A percentile compares a stretch with the other conserved stretches of the same genome.
phyloP scores from a whole-genome alignment of 2,329 filamentous ascomycete genomes.

The Pseudocercospora cruenta region DNA sequence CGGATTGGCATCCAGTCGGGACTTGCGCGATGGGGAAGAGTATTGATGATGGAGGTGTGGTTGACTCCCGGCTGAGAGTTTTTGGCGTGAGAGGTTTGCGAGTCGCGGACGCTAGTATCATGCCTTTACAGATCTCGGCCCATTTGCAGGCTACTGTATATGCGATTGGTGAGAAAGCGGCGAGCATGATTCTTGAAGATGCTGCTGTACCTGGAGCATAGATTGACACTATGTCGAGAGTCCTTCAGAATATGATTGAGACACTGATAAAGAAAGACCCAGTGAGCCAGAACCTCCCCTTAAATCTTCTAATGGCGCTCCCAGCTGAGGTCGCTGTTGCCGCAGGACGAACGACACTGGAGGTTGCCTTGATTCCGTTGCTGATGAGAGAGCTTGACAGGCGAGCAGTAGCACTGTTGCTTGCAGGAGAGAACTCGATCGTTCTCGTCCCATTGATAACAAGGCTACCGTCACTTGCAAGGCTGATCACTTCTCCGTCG shows the following conservation, averaged over 20 bases:
- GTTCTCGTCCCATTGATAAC: neutral
- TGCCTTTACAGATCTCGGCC: slow-evolving; percentile 35
- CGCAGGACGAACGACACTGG: neutral
- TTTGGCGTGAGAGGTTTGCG: slow-evolving; percentile 31
- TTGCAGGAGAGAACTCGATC: neutral
- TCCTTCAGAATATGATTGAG: neutral
- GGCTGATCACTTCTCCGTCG: neutral
- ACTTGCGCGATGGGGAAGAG: slow-evolving; percentile 44
- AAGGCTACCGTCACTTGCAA: neutral
- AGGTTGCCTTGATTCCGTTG: neutral
- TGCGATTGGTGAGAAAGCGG: slow-evolving; percentile 36
- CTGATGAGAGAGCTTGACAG: neutral
- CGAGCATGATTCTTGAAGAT: slow-evolving; percentile 30
- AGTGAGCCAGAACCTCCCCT: too few species aligned
- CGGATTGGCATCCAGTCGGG: slow-evolving; percentile 30
- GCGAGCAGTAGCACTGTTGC: neutral
- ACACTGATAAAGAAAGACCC: neutral
- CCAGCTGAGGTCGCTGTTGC: neutral
- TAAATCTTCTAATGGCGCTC: neutral
- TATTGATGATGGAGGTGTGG: slow-evolving; percentile 28
- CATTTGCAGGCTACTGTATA: slow-evolving; percentile 37
- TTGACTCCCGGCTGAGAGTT: slow-evolving; percentile 31
- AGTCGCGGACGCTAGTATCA: slow-evolving; percentile 35
- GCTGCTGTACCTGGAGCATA: neutral
- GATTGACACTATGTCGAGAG: neutral